These are phyloP conservation scores for Imleria badia DNA, from an alignment of 768 basidiomycete genomes.

Conservation along the genomic window DNA sequence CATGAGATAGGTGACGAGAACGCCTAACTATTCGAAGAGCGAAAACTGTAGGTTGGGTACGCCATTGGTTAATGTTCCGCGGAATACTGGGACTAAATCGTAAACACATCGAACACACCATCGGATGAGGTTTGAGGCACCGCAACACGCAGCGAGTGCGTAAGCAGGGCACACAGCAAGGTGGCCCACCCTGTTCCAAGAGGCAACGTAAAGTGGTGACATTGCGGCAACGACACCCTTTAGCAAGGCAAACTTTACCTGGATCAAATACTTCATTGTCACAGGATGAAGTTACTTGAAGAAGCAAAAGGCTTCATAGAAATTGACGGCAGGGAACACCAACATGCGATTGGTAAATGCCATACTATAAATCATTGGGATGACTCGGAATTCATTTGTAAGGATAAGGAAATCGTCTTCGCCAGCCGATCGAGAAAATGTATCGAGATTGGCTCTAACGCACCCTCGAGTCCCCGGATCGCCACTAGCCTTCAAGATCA, in stretches of 20 bases:
- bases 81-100: constrained; percentile 8
- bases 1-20: neutral
- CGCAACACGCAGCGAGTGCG: constrained; percentile 13
- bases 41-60: constrained; percentile 2
- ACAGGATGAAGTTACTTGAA: constrained; percentile 12
- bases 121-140: constrained; percentile 14
- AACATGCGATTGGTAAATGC: constrained; percentile 1
- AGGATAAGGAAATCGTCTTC: constrained; percentile 7
- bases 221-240: constrained; percentile 6
- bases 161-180: constrained; percentile 11
- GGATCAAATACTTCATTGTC: constrained; percentile 10
- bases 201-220: constrained; percentile 12
- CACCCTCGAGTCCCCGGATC: constrained; percentile 15
- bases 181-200: constrained; percentile 3
- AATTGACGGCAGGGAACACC: constrained; percentile 2
- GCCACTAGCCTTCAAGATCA: constrained; percentile 8
- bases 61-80: constrained; percentile 12
- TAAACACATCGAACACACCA: neutral
- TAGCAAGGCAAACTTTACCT: constrained; percentile 1
- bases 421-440: constrained; percentile 19
- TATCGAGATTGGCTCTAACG: constrained; percentile 19
- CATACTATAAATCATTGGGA: constrained; percentile 3
- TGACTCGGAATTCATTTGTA: constrained; percentile 23
- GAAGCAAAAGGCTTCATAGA: neutral
- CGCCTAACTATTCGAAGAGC: neutral